Base-by-base conservation (phyloP, 257 asterid species). In the Primulina eburnea region DNA sequence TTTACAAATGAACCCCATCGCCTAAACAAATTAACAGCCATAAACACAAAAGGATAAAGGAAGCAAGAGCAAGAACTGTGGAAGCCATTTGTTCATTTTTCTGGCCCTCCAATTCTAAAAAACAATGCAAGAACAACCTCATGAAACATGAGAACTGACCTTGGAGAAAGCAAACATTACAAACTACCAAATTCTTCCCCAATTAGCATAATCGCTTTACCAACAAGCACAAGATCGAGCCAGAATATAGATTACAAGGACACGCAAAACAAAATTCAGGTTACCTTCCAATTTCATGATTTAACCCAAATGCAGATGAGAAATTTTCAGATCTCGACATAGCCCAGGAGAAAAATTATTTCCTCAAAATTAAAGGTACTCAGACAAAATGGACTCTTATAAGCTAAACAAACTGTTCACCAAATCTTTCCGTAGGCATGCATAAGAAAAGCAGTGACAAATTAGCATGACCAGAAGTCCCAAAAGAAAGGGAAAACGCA, bases 291-390 rank as follows among this genome's bases (percentile, higher is more conserved):
- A 64, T 43, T 71, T 63, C 35, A 4, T 30, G 64, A 33, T 64
- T 62, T 37, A 37, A 9, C 29, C 50, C 21, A 18, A 50, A 71
- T 16, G 57, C 30, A 21, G 8, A 12, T 16, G 16, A 14, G 12
- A 56, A 29, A 29, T n/a, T 32, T 35, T 52, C 64, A 66, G 71
- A 74, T 62, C 79, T 52, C n/a, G 68, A 73, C 57, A 58, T 52
- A 28, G 50, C 62, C 43, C 71, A 17, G 20, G 30, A 14, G 35
- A 40, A 56, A 67, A 30, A 59, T 61, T 24, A 65, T 33, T 53
- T 24, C 66, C 24, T 20, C 30, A 52, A 40, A 9, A 40, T 35
- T 47, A 37, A 68, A 55, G 32, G 30, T 18, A 71, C 62, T n/a
- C n/a, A 24, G 34, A 57, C 24, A 8, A 59, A 68, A n/a, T n/a